Evolutionary conservation across 1,284 basidiomycete genomes (phyloP).

Genomic region (Pholiota adiposa): DNA sequence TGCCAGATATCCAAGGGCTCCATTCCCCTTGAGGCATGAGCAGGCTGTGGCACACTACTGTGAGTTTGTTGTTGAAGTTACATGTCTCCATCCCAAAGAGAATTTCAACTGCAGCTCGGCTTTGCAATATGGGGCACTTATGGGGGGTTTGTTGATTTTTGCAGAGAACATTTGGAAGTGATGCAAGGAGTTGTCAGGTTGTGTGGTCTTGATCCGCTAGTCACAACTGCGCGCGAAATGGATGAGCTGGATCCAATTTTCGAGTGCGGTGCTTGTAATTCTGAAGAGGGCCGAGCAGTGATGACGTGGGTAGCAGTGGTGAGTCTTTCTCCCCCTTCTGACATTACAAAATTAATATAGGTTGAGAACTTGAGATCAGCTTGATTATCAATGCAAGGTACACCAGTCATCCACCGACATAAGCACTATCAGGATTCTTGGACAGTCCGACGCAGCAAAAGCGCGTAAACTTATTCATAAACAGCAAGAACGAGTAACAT

Average conservation of each 20-base stretch:
- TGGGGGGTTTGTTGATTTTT: neutral
- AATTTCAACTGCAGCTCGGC: neutral
- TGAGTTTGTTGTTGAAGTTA: too few relatives aligned
- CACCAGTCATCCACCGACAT: neutral
- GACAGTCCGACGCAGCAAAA: neutral
- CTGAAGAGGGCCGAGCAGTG: neutral
- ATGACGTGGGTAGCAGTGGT: constrained; percentile 9
- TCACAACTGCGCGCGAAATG: neutral
- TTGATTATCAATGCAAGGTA: neutral
- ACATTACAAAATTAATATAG: neutral
- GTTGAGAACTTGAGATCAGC: neutral
- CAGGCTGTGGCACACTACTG: neutral
- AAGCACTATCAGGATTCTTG: neutral
- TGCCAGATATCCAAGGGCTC: neutral
- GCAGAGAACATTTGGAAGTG: neutral
- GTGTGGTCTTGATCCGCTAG: neutral
- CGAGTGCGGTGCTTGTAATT: constrained; percentile 1
- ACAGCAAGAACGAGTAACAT: neutral
- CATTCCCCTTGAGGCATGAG: neutral
- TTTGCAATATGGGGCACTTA: too few relatives aligned
- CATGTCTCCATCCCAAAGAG: too few relatives aligned
- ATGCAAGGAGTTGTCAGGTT: neutral
- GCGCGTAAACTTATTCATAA: neutral
- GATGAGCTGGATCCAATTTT: neutral
- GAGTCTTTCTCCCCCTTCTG: neutral